Evolutionary conservation across 2,329 filamentous ascomycete genomes (phyloP), one percentile per base, ranked within the genome.

Genomic region (Trichoderma breve): DNA sequence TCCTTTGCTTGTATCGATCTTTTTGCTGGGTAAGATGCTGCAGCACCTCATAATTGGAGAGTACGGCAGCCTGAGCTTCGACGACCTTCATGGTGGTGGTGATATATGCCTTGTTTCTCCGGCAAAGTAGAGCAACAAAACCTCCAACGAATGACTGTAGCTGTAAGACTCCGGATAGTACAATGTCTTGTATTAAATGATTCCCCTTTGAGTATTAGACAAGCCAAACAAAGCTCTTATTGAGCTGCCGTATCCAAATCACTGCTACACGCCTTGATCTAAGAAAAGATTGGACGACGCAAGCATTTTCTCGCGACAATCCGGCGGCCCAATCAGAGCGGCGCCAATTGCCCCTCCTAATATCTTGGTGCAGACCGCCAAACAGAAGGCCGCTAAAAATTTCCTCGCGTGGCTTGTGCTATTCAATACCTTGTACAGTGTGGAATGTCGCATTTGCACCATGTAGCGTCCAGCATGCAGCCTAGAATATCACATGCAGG

Each of bases 1-100:
- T 86, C 68, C 83, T 80, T 55, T 83, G 81, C 77, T 87, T 85
- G 76, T 89, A 87, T 62, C 83, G 82, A 70, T 83, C 81, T 66
- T 85, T 84, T 77, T 89, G 87, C 61, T 90, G 86, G 6, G 82
- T 82, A 51, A 94, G 81, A 76, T 93, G 91, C 71, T 86, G 84
- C 76, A 90, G 90, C 74, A 94, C 91, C 84, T 94, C 92, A 74
- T 88, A 91, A 80, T 94, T 94, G 79, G 89, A 89, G 77, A 94
- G 84, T 55, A 91, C 86, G 6, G 90, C 91, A 34, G 89, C 89
- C 79, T 93, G 91, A 3, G 91, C 84, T 77, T 92, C 91, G 76
- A 93, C 82, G 77, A 94, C 88, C 86, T 93, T 91, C 89, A 91
- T 90, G 24, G 43, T 79, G 66, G 21, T 34, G 51, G 32, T 34